Evolutionary conservation across 805 yeast species (phyloP), one percentile per base, ranked within the genome.

Genomic region (Candida easanensis): DNA sequence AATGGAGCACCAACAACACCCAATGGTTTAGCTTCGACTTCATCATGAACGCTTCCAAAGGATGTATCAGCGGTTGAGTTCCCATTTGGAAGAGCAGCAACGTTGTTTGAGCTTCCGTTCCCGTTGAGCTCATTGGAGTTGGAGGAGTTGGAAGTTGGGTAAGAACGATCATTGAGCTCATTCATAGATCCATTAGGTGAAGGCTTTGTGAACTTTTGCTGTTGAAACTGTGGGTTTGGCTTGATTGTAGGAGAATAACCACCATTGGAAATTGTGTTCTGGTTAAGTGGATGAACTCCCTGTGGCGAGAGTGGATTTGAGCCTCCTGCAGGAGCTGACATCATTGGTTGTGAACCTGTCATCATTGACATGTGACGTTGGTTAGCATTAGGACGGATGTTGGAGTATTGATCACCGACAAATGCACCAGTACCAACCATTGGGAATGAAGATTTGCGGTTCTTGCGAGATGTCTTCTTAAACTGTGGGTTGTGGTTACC

Each of bases 401-500:
- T 37, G 9, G 37, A 30, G 11, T 34, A 37, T 20, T 37, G 35
- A 17, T 36, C 30, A 18, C 19, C 35, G 32, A 13, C 45, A 16
- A 50, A 32, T 2, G 47, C 45, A 3, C 26, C 16, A 5, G 42
- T 19, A 6, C 36, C 27, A 9, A 32, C 39, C 36, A 54, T 18
- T 33, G 70, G 59, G 48, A 64, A 53, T 2, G 69, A 58, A 1
- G 75, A 69, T 46, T 68, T 70, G 48, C 77, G 62, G 45, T 69
- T 69, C 57, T 73, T 73, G 51, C 77, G 61, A 4, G 71, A 65
- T n/a, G 76, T 67, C 28, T 71, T 69, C 44, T 49, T 60, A 45
- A 59, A 53, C 37, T 44, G 52, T 26, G 49, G 49, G 32, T 26
- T 45, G 44, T 38, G 49, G 33, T 34, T 41, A 5, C 44, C 46